These are phyloP conservation scores for Wickerhamomyces sydowiorum DNA, from an alignment of 805 yeast species.

Conservation along the genomic window DNA sequence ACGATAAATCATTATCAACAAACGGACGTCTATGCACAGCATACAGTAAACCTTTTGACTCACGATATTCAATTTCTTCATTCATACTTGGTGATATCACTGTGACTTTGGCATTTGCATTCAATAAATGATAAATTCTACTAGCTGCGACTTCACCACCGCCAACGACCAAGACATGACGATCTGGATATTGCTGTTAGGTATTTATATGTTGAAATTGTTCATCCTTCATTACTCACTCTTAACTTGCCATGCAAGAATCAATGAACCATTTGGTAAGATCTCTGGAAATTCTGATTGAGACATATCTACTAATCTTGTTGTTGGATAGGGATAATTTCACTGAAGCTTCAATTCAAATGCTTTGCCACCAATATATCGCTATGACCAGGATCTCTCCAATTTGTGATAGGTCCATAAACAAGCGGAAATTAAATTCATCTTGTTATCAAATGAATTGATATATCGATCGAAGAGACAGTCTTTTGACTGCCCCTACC, in stretches of 20 bases:
- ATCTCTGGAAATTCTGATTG: conserved; percentile 11
- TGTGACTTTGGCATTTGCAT: conserved; percentile 66
- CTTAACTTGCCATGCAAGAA: conserved; percentile 71
- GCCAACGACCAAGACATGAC: conserved; percentile 68
- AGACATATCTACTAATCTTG: background rate
- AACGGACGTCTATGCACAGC: conserved; percentile 41
- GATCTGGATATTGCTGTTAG: conserved; percentile 22
- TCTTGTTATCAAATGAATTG: too few relatives aligned
- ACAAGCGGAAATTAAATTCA: too few relatives aligned
- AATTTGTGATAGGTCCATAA: too few relatives aligned
- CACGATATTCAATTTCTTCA: conserved; percentile 27
- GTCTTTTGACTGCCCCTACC: too few relatives aligned
- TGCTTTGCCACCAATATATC: too few relatives aligned
- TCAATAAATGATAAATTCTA: conserved; percentile 57
- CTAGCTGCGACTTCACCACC: conserved; percentile 76
- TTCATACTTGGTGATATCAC: conserved; percentile 46
- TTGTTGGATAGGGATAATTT: too few relatives aligned
- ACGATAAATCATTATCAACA: conserved; percentile 36
- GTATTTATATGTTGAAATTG: conserved; percentile 11
- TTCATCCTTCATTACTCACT: conserved; percentile 30
- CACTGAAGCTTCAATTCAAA: too few relatives aligned
- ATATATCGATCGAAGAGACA: too few relatives aligned
- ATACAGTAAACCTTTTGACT: conserved; percentile 35
- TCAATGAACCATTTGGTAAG: conserved; percentile 46
- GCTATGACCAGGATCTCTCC: too few relatives aligned